Conservation (phyloP, 805 yeast genomes). For the Wickerhamomyces canadensis region DNA sequence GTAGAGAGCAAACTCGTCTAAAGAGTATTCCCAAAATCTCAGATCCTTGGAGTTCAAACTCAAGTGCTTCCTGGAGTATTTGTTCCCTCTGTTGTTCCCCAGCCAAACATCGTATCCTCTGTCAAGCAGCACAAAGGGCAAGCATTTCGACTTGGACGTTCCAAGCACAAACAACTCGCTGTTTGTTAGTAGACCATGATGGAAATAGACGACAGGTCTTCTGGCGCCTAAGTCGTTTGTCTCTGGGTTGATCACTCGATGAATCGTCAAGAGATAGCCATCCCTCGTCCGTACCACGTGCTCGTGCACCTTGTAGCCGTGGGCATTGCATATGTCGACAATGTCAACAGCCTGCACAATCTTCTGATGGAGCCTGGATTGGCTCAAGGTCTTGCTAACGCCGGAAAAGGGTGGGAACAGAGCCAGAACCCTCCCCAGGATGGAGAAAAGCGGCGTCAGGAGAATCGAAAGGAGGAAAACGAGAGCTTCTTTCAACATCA, state of each 20-base stretch:
- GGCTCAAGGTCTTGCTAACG: too few species aligned
- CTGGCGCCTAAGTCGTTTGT: not conserved
- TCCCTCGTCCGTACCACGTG: conserved; percentile 66
- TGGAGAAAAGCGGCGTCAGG: not conserved
- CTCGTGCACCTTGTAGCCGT: conserved; percentile 61
- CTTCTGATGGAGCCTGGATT: not conserved
- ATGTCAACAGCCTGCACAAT: conserved; percentile 27
- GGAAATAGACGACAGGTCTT: conserved; percentile 58
- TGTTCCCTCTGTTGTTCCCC: conserved; percentile 90
- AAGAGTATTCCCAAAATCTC: conserved; percentile 82
- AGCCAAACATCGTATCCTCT: conserved; percentile 92
- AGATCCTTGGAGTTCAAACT: conserved; percentile 22
- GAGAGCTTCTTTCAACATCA: too few species aligned
- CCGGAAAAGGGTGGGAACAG: too few species aligned
- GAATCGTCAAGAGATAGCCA: conserved; percentile 63
- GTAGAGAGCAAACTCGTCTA: conserved; percentile 87
- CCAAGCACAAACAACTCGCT: conserved; percentile 55
- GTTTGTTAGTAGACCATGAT: conserved; percentile 79
- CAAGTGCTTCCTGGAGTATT: conserved; percentile 52
- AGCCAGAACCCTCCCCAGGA: not conserved
- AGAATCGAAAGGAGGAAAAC: too few species aligned
- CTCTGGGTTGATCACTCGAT: conserved; percentile 35
- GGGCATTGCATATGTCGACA: conserved; percentile 49
- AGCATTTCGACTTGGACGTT: conserved; percentile 34
- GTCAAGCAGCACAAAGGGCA: conserved; percentile 73